These are phyloP conservation scores for Boletus sp. DNA, from an alignment of 768 basidiomycete species.

Conservation along the genomic window DNA sequence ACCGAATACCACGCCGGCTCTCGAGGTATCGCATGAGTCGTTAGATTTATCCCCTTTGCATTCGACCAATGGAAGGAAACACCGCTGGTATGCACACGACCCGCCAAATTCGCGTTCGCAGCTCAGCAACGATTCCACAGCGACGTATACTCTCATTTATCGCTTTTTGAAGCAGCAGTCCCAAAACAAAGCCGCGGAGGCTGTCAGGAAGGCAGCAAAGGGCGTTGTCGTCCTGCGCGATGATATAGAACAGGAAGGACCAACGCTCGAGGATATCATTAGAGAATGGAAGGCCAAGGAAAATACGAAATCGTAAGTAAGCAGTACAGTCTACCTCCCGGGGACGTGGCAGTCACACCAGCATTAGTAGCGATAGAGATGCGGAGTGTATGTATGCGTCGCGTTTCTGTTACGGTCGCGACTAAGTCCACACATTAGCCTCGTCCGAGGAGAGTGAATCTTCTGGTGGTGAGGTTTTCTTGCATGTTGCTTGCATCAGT, in stretches of 20 bases:
- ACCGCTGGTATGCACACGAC: slow-evolving; percentile 46
- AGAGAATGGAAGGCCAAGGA: slow-evolving; percentile 55
- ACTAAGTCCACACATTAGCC: slow-evolving; percentile 13
- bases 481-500: not conserved
- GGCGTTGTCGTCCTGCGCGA: slow-evolving; percentile 60
- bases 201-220: slow-evolving; percentile 73
- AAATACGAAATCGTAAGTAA: slow-evolving; percentile 30
- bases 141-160: slow-evolving; percentile 74
- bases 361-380: slow-evolving; percentile 9
- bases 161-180: slow-evolving; percentile 65
- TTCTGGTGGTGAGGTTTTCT: slow-evolving; percentile 24
- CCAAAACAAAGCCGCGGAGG: slow-evolving; percentile 69
- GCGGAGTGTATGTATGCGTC: slow-evolving; percentile 24
- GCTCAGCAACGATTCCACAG: slow-evolving; percentile 37
- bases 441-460: slow-evolving; percentile 26
- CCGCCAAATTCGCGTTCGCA: slow-evolving; percentile 1
- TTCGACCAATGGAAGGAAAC: slow-evolving; percentile 44
- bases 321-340: not conserved
- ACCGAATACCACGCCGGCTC: too few species aligned
- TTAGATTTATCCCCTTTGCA: not conserved
- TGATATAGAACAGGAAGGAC: slow-evolving; percentile 43
- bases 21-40: not conserved
- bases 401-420: not conserved
- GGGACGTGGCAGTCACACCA: slow-evolving; percentile 5
- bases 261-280: slow-evolving; percentile 64